A percentile compares a stretch with the other conserved stretches of the same genome.
These are phyloP conservation scores for Ascochyta pisi DNA, from an alignment of 2,329 filamentous ascomycete genomes.

Conservation along the genomic window DNA sequence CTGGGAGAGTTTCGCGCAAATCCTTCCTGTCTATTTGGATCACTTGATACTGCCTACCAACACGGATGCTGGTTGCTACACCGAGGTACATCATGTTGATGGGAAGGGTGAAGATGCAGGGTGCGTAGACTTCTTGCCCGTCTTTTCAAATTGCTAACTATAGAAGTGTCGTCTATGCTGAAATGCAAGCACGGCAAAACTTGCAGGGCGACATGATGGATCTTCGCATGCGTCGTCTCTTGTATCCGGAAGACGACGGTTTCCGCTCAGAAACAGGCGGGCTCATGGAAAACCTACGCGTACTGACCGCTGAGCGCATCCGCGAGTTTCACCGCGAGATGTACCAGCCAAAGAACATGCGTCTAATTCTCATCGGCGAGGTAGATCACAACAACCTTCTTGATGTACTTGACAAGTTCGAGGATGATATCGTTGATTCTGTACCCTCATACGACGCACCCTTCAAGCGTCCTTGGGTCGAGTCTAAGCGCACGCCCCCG, in stretches of 20 bases:
- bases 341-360: conserved; percentile 97
- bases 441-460: conserved; percentile 77
- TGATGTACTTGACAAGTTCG: conserved; percentile 83
- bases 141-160: conserved; percentile 15
- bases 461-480: conserved; percentile 89
- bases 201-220: conserved; percentile 86
- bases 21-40: conserved; percentile 92
- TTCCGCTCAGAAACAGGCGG: conserved; percentile 99
- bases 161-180: conserved; percentile 85
- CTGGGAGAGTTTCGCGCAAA: conserved; percentile 96
- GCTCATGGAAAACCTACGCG: conserved; percentile 89
- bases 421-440: conserved; percentile 81
- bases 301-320: conserved; percentile 86
- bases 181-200: conserved; percentile 97
- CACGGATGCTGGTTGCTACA: conserved; percentile 91
- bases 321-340: conserved; percentile 94
- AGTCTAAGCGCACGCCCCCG: conserved; percentile 78
- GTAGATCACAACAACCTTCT: conserved; percentile 83
- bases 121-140: conserved; percentile 18
- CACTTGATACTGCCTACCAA: conserved; percentile 90
- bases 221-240: conserved; percentile 75
- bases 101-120: conserved; percentile 91
- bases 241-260: conserved; percentile 88
- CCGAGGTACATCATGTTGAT: conserved; percentile 95
- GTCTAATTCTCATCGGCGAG: conserved; percentile 89